A percentile compares a stretch with the other conserved stretches of the same genome.
These are phyloP conservation scores for Musa beccarii DNA, from an alignment of 176 grass and related monocot genomes.

Conservation along the genomic window DNA sequence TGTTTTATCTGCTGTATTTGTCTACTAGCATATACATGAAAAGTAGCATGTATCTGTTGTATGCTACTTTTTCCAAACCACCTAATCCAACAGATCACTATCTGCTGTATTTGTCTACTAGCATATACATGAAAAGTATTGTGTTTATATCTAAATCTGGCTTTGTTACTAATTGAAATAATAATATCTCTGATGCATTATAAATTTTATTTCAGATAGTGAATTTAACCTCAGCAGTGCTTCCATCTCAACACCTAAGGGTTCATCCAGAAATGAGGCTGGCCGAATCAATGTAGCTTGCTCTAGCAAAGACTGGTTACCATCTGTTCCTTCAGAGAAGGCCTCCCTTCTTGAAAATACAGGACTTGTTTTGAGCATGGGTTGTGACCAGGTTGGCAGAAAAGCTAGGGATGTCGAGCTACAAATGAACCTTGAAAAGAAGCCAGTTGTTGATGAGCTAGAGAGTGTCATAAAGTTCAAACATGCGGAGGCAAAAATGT, in stretches of 20 bases:
- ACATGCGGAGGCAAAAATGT: conserved; percentile 83
- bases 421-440: conserved; percentile 34
- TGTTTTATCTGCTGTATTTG: no score
- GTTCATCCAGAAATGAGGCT: conserved; percentile 36
- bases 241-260: conserved; percentile 32
- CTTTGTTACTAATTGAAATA: not conserved
- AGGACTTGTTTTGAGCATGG: conserved; percentile 21
- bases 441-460: conserved; percentile 58
- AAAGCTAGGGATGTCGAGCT: conserved; percentile 40
- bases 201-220: conserved; percentile 40
- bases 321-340: conserved; percentile 38
- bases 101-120: no score
- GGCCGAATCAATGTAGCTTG: conserved; percentile 41
- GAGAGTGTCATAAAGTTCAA: conserved; percentile 76
- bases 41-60: no score
- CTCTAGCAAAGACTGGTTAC: conserved; percentile 47
- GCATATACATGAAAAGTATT: no score
- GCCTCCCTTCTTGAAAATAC: conserved; percentile 36
- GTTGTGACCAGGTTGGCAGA: conserved; percentile 23
- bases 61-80: no score
- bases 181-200: not conserved
- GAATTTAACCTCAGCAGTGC: conserved; percentile 32
- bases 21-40: no score
- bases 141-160: not conserved
- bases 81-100: no score